phyloP scores from a whole-genome alignment of 257 asterid species.

The Solanum sparsipilum region DNA sequence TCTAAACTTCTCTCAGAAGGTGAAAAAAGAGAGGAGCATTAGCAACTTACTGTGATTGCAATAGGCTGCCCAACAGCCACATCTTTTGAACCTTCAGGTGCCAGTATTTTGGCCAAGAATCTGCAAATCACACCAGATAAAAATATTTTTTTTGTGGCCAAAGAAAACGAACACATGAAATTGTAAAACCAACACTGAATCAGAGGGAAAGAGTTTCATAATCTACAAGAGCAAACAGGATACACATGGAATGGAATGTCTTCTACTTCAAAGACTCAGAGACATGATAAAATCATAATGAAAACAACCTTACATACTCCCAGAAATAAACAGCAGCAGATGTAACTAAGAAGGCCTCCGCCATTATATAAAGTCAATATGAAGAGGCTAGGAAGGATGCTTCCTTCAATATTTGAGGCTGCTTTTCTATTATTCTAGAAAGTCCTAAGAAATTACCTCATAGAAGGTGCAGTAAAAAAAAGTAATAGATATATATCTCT shows the following conservation, averaged over 20 bases:
- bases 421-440: background rate
- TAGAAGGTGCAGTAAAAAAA: background rate
- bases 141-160: background rate
- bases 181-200: background rate
- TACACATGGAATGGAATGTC: background rate
- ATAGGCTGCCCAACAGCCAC: conserved; percentile 92
- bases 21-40: background rate
- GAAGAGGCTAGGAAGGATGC: background rate
- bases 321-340: background rate
- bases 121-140: conserved; percentile 20
- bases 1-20: background rate
- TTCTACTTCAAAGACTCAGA: background rate
- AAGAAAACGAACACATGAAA: background rate
- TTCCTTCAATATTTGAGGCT: background rate
- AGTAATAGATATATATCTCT: background rate
- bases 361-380: background rate
- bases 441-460: background rate
- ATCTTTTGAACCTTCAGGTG: conserved; percentile 90
- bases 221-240: background rate
- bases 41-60: conserved; percentile 74
- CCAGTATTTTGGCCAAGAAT: conserved; percentile 84
- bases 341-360: background rate
- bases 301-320: background rate
- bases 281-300: background rate
- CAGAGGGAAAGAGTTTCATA: background rate